Evolutionary conservation across 2,329 filamentous ascomycete species (phyloP).

Genomic region (Drechslerella coelobrocha): DNA sequence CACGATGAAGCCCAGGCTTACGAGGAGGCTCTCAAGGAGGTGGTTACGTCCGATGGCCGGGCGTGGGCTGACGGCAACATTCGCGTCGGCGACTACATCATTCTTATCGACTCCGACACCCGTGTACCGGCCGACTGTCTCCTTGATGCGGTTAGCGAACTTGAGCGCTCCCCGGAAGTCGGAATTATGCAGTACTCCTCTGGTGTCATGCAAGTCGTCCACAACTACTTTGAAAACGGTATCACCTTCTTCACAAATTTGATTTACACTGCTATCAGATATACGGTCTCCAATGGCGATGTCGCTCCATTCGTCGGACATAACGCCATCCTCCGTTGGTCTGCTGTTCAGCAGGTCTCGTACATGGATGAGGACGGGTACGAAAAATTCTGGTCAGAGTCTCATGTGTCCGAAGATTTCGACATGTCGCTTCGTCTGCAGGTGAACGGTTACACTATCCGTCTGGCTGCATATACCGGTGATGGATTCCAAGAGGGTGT

Average conservation of each 20-base stretch:
- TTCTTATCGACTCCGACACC: slow-evolving; percentile 79
- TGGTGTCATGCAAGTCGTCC: slow-evolving; percentile 78
- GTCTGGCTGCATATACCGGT: slow-evolving; percentile 74
- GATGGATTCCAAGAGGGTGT: slow-evolving; percentile 85
- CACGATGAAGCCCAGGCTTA: slow-evolving; percentile 73
- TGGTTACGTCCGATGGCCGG: slow-evolving; percentile 71
- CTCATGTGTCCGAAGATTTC: slow-evolving; percentile 80
- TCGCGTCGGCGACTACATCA: slow-evolving; percentile 81
- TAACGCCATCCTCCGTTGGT: slow-evolving; percentile 78
- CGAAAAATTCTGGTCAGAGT: slow-evolving; percentile 83
- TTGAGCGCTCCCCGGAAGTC: slow-evolving; percentile 79
- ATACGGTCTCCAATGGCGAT: slow-evolving; percentile 77
- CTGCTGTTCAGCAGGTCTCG: slow-evolving; percentile 74
- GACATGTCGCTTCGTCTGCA: slow-evolving; percentile 81
- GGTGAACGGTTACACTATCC: slow-evolving; percentile 74
- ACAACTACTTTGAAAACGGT: slow-evolving; percentile 74
- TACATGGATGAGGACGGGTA: slow-evolving; percentile 74
- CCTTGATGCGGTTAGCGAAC: slow-evolving; percentile 78
- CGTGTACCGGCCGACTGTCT: slow-evolving; percentile 79
- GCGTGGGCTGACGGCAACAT: slow-evolving; percentile 86
- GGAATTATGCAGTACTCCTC: slow-evolving; percentile 80
- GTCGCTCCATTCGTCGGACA: slow-evolving; percentile 82
- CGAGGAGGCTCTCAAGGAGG: slow-evolving; percentile 69
- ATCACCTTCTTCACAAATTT: slow-evolving; percentile 76
- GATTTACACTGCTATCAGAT: slow-evolving; percentile 78